phyloP scores from a whole-genome alignment of 2,329 filamentous ascomycete species.

The Cercospora canescens region DNA sequence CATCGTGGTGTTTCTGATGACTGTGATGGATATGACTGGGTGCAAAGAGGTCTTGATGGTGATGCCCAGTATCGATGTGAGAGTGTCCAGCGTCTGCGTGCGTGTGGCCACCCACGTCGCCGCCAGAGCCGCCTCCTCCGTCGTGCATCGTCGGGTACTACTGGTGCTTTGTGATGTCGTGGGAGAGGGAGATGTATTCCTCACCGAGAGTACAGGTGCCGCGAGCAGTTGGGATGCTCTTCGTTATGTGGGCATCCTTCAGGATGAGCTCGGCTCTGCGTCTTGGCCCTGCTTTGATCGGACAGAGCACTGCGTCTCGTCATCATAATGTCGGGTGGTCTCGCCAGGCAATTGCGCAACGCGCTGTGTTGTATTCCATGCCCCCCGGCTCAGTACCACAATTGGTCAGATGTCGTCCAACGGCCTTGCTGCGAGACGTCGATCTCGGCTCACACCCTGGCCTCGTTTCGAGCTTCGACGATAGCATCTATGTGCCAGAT shows the following conservation, averaged over 20 bases:
- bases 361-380: too few relatives aligned
- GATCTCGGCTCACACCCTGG: too few relatives aligned
- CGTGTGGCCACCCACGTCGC: background rate
- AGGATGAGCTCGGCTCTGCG: background rate
- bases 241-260: background rate
- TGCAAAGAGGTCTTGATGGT: background rate
- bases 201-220: background rate
- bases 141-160: slow-evolving; percentile 5
- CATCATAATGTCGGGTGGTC: too few relatives aligned
- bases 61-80: background rate
- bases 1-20: background rate
- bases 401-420: too few relatives aligned
- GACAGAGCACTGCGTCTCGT: too few relatives aligned
- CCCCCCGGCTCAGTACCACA: too few relatives aligned
- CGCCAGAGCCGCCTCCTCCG: background rate
- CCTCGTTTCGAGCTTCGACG: too few relatives aligned
- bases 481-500: too few relatives aligned
- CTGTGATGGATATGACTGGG: background rate
- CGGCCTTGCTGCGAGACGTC: too few relatives aligned
- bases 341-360: too few relatives aligned
- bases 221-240: background rate
- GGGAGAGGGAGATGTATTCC: background rate
- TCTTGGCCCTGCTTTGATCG: background rate
- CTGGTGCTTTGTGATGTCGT: too few relatives aligned
- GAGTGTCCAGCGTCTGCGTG: background rate